Evolutionary conservation across 2,329 filamentous ascomycete species (phyloP).

Genomic region (Cercospora sp.): DNA sequence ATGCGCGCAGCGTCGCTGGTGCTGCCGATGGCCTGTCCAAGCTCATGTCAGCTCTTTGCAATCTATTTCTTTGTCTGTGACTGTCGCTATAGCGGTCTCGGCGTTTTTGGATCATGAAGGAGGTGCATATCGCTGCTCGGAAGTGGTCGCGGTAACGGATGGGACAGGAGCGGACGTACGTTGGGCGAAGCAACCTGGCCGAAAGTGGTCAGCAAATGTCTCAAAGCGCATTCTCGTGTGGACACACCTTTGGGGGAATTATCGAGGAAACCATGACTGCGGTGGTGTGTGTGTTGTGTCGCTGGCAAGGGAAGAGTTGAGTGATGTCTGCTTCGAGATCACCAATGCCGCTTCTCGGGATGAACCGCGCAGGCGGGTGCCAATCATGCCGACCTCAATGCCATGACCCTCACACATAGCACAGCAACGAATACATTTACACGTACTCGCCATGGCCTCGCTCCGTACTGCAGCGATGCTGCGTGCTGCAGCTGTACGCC

Average conservation of each 20-base stretch:
- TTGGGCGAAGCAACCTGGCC: slow-evolving; percentile 75
- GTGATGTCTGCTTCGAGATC: slow-evolving; percentile 16
- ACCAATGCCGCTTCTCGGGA: slow-evolving; percentile 8
- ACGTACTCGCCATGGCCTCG: slow-evolving; percentile 25
- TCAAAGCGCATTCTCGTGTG: background rate
- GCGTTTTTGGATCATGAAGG: background rate
- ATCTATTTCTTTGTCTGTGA: background rate
- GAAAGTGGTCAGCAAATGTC: slow-evolving; percentile 37
- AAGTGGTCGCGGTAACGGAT: slow-evolving; percentile 10
- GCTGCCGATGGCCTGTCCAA: slow-evolving; percentile 81
- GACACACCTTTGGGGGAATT: slow-evolving; percentile 92
- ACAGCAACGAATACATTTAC: slow-evolving; percentile 10
- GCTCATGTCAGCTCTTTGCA: slow-evolving; percentile 28
- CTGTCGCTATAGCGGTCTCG: background rate
- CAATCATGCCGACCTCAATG: slow-evolving; percentile 12
- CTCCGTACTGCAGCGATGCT: slow-evolving; percentile 43
- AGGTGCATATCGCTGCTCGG: slow-evolving; percentile 2
- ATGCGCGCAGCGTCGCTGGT: slow-evolving; percentile 95
- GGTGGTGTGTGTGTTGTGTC: slow-evolving; percentile 25
- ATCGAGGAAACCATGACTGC: slow-evolving; percentile 70
- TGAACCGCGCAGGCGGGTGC: background rate
- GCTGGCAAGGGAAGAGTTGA: slow-evolving; percentile 18
- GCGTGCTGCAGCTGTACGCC: slow-evolving; percentile 38
- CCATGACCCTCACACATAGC: slow-evolving; percentile 18
- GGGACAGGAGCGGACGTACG: slow-evolving; percentile 57